Percentiles rank a stretch among this genome's conserved stretches.
phyloP scores from a whole-genome alignment of 306 rosid genomes.

The Malus orientalis region DNA sequence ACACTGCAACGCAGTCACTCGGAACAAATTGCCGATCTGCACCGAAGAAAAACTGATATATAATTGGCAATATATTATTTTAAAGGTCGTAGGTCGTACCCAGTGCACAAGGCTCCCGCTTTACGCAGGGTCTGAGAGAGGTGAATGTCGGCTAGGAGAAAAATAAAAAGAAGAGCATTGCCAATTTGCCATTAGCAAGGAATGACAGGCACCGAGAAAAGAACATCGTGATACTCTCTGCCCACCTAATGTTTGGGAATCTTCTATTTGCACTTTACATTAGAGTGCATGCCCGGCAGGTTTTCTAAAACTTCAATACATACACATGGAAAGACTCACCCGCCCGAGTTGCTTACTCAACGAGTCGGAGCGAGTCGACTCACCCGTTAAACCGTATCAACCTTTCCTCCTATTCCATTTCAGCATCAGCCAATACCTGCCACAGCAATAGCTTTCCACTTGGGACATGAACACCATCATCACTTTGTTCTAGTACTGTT shows the following conservation, averaged over 20 bases:
- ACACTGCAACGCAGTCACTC: too few species aligned
- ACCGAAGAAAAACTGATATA: too few species aligned
- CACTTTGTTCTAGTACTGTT: not conserved
- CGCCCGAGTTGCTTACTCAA: not conserved
- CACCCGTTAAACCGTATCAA: not conserved
- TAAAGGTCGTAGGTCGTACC: too few species aligned
- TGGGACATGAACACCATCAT: not conserved
- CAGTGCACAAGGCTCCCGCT: too few species aligned
- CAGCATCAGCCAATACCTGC: conserved; percentile 20
- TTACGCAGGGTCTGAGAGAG: too few species aligned
- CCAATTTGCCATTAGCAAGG: not conserved
- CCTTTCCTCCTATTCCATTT: not conserved
- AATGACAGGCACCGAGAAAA: not conserved
- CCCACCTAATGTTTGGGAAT: conserved; percentile 11
- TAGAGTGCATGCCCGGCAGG: conserved; percentile 1
- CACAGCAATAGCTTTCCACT: conserved; percentile 13
- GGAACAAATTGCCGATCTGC: too few species aligned
- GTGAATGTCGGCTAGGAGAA: not conserved
- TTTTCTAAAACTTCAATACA: not conserved
- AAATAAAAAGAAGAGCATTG: not conserved
- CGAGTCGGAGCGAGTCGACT: not conserved
- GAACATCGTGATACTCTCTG: conserved; percentile 2
- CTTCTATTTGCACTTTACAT: conserved; percentile 15
- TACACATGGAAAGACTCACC: not conserved
- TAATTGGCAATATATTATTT: not conserved